These are phyloP conservation scores for Flaveria sonorensis DNA, from an alignment of 129 eudicot species.

Conservation along the genomic window DNA sequence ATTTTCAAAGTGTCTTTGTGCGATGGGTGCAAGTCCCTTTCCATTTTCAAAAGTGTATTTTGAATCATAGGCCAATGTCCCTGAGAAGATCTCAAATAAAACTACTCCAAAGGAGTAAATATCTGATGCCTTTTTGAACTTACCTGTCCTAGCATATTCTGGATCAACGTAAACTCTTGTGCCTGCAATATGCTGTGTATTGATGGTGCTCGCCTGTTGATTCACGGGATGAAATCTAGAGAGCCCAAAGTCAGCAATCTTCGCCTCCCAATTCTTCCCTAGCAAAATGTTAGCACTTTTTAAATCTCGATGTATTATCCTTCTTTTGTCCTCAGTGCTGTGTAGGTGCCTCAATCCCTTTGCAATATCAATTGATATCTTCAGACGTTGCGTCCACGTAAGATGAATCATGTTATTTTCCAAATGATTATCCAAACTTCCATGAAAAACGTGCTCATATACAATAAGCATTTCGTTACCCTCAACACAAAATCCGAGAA, in stretches of 20 bases:
- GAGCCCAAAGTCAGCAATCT: slow-evolving; percentile 17
- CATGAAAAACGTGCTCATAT: neutral
- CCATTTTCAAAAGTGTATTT: neutral
- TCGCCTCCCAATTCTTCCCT: neutral
- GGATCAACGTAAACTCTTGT: neutral
- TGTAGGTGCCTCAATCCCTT: neutral
- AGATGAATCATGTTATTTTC: neutral
- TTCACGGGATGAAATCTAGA: neutral
- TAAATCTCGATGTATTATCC: slow-evolving; percentile 9
- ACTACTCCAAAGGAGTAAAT: slow-evolving; percentile 4
- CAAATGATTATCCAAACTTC: neutral
- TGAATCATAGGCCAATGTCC: neutral
- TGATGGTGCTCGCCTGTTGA: neutral
- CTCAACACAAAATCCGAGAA: slow-evolving; percentile 11
- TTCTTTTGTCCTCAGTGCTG: neutral
- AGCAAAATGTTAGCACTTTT: neutral
- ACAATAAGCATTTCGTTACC: neutral
- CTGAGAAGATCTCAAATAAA: slow-evolving; percentile 4
- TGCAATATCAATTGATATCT: neutral
- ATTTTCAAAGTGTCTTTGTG: too few relatives aligned
- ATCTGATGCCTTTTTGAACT: neutral
- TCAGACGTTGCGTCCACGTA: neutral
- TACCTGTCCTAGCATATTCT: neutral
- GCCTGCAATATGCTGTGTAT: neutral
- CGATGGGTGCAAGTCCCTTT: neutral